Percentiles rank a stretch among this genome's conserved stretches.
phyloP scores from a whole-genome alignment of 2,329 filamentous ascomycete species.

The Boeremia lycopersici region DNA sequence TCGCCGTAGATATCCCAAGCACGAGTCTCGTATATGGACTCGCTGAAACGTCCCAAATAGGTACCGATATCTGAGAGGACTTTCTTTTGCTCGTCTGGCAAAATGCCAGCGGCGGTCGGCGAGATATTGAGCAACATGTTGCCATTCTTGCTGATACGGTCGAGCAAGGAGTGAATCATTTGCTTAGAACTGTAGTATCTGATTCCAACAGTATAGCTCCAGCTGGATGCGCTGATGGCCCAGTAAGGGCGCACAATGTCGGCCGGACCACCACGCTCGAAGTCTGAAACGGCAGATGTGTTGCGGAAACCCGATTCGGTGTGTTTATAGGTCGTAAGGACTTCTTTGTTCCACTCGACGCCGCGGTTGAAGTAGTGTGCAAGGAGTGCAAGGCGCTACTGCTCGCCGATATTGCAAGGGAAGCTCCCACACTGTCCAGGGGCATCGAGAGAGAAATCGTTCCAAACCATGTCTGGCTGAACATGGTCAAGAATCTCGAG shows the following conservation, averaged over 20 bases:
- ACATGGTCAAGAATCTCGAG: neutral
- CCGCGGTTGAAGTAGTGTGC: neutral
- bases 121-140: constrained; percentile 4
- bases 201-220: neutral
- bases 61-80: neutral
- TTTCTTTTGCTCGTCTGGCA: neutral
- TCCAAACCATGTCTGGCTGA: neutral
- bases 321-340: neutral
- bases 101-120: neutral
- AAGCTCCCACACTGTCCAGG: neutral
- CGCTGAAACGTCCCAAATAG: neutral
- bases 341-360: neutral
- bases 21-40: neutral
- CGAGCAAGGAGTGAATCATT: constrained; percentile 1
- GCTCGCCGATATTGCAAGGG: neutral
- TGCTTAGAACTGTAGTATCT: neutral
- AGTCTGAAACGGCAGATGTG: neutral
- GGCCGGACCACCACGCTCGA: neutral
- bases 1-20: neutral
- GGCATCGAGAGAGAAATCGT: neutral
- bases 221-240: neutral
- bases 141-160: constrained; percentile 1
- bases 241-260: neutral
- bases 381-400: neutral
- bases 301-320: neutral